Conservation (phyloP, 2,329 filamentous ascomycete species). For the Cordyceps cicadae region DNA sequence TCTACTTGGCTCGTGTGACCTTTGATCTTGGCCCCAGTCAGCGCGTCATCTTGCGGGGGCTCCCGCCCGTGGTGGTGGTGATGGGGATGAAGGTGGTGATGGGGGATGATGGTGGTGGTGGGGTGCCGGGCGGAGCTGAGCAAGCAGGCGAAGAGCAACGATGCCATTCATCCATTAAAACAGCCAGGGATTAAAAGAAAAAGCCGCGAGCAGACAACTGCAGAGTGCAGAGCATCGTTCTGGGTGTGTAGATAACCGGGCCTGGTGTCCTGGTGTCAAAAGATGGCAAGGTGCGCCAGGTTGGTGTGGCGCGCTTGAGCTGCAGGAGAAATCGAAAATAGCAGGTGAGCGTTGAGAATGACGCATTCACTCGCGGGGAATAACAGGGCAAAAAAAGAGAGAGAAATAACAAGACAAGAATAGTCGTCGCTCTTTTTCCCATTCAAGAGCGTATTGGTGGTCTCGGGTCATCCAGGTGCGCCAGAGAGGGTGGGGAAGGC, state of each 20-base stretch:
- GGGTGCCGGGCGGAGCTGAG: neutral
- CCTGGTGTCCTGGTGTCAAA: no score
- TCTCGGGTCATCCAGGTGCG: no score
- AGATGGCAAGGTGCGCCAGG: neutral
- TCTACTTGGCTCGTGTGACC: neutral
- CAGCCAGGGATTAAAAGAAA: neutral
- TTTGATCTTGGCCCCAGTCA: neutral
- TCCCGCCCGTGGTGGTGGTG: neutral
- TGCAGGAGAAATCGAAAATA: constrained; percentile 5
- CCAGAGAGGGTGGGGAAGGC: no score
- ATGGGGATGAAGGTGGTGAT: neutral
- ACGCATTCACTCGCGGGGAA: neutral
- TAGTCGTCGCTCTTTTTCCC: neutral
- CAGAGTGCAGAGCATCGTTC: neutral
- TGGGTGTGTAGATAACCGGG: constrained; percentile 4
- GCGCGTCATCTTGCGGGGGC: neutral
- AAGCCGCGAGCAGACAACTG: neutral
- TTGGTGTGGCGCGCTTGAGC: neutral
- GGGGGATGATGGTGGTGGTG: neutral
- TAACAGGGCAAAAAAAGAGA: neutral
- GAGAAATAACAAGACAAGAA: no score
- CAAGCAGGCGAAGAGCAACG: neutral
- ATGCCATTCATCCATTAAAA: no score
- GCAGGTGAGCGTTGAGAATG: neutral
- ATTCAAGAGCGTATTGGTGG: neutral